Percentiles rank a stretch among this genome's conserved stretches.
Evolutionary conservation across 306 rosid genomes (phyloP).

Genomic region (Nissolia schottii): DNA sequence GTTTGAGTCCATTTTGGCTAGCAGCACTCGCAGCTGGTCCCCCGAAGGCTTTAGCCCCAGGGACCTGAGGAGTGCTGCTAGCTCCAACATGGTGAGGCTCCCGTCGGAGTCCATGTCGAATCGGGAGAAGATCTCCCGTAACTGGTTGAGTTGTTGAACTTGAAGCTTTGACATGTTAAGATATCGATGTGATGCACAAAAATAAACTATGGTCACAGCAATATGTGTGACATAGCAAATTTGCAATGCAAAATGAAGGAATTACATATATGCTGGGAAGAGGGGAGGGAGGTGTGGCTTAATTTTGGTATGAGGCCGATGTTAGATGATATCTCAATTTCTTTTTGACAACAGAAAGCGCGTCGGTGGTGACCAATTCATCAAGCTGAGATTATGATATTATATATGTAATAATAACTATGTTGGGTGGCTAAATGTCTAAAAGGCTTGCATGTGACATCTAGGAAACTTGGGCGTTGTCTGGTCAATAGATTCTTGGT

Average conservation of each 20-base stretch:
- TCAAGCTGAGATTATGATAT: not conserved
- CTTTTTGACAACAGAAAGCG: conserved; percentile 16
- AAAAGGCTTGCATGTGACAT: not conserved
- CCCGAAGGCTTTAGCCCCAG: conserved; percentile 71
- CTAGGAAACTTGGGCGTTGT: conserved; percentile 22
- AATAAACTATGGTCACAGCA: not conserved
- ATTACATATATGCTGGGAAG: not conserved
- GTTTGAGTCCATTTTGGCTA: conserved; percentile 64
- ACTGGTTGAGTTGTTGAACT: conserved; percentile 47
- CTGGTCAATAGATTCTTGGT: not conserved
- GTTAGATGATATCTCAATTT: not conserved
- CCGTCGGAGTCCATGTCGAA: conserved; percentile 91
- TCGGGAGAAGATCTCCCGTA: conserved; percentile 53
- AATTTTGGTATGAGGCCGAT: not conserved
- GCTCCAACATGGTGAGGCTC: conserved; percentile 73
- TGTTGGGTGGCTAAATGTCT: not conserved
- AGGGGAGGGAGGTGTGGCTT: not conserved
- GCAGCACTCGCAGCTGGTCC: conserved; percentile 53
- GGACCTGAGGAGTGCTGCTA: conserved; percentile 76
- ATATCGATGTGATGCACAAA: not conserved
- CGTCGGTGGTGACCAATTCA: conserved; percentile 29
- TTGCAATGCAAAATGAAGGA: not conserved
- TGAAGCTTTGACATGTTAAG: conserved; percentile 37
- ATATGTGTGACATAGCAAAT: not conserved
- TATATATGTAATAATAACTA: not conserved